Evolutionary conservation across 2,329 filamentous ascomycete genomes (phyloP), one percentile per base, ranked within the genome.

Genomic region (Alternaria alternata): DNA sequence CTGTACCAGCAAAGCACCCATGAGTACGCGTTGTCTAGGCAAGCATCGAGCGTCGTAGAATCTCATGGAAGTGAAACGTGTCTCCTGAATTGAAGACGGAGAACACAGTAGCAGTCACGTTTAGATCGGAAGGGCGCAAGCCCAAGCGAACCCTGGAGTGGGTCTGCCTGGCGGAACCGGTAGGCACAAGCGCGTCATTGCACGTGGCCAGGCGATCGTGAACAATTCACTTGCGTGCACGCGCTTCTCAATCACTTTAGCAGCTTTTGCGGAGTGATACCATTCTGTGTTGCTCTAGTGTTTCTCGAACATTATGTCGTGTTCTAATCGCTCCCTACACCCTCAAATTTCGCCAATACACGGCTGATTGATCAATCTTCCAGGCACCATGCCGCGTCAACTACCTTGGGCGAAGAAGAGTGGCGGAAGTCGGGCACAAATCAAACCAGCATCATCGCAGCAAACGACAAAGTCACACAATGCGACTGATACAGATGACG

Each of bases 401-500:
- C 68, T 87, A 7, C 85, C 85, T 2, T 87, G 85, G 84, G 81
- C 83, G 57, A 78, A 71, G 46, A 71, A 74, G 54, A 73, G 70
- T 41, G 48, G 53, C 18, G 64, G 62, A 51, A 70, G 64, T 44
- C 62, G 65, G 51, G 66, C 65, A 28, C 63, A 69, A 47, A 51
- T 46, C 22, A 69, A 69, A 42, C 54, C 58, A 44, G 36, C 41
- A 46, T 51, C 64, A 18, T 30, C 65, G 11, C 62, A 52, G 39
- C 26, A 64, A 41, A 52, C 64, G 5, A 59, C 66, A 34, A 66
- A 63, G 38, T 51, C 51, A 30, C 51, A 53, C 20, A 28, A 63
- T 34, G 24, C 52, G 22, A 58, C 64, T 38, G 67, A 69, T 28
- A 63, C 64, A 18, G 72, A 75, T 8, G 75, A 74, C 62, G 66